These are phyloP conservation scores for Penicillium daleae DNA, from an alignment of 495 filamentous ascomycete species.

Conservation along the genomic window DNA sequence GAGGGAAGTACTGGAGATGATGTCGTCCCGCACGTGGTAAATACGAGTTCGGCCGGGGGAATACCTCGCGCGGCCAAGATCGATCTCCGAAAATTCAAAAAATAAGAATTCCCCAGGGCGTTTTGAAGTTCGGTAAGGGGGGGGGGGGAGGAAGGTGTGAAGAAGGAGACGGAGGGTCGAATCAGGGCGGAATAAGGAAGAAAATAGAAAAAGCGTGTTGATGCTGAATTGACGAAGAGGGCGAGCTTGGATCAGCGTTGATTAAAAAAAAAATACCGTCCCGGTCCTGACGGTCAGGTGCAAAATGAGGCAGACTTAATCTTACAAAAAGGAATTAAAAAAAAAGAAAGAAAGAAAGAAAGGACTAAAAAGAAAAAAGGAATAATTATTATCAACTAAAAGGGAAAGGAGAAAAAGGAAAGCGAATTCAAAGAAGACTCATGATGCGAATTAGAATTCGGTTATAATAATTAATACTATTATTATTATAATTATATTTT, in stretches of 20 bases:
- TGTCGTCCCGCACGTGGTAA: conserved; percentile 27
- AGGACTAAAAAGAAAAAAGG: neutral
- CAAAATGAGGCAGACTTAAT: conserved; percentile 13
- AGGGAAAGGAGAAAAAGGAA: neutral
- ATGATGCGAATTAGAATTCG: neutral
- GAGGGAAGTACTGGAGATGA: conserved; percentile 10
- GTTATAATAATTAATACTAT: neutral
- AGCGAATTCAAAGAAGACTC: neutral
- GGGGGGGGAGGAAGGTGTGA: too few species aligned
- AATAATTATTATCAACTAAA: neutral
- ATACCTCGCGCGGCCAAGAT: neutral
- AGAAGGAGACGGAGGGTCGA: neutral
- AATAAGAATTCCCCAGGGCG: neutral
- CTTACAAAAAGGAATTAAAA: neutral
- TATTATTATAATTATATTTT: neutral
- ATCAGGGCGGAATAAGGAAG: neutral
- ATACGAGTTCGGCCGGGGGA: conserved; percentile 18
- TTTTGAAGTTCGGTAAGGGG: neutral
- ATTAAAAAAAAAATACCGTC: conserved; percentile 9
- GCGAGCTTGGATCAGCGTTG: conserved; percentile 14
- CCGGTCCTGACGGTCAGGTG: conserved; percentile 20
- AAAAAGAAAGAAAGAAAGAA: neutral
- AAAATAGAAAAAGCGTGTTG: neutral
- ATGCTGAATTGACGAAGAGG: conserved; percentile 1
- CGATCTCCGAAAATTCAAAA: neutral